Conservation (phyloP, 495 filamentous ascomycete genomes). For the Clavariopsis aquatica region DNA sequence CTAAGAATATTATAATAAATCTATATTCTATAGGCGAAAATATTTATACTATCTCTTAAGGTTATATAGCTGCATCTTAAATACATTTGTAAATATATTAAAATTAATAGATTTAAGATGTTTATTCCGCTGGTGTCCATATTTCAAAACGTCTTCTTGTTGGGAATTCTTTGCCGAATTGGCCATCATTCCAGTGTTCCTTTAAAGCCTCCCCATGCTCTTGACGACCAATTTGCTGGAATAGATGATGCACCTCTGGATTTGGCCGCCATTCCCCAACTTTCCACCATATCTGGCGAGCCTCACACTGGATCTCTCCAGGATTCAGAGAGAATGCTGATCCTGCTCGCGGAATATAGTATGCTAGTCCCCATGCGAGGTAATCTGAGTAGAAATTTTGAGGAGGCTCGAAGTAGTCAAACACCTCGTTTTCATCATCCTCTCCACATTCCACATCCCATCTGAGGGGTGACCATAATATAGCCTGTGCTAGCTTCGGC, state of each 20-base stretch:
- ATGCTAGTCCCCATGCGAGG: slow-evolving; percentile 4
- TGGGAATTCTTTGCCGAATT: not conserved
- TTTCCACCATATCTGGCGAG: slow-evolving; percentile 13
- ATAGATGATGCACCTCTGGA: not conserved
- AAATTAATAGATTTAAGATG: not conserved
- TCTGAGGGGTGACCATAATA: slow-evolving; percentile 6
- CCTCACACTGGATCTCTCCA: not conserved
- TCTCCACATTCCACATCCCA: not conserved
- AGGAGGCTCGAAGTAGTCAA: slow-evolving; percentile 8
- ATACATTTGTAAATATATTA: no score
- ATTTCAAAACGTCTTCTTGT: not conserved
- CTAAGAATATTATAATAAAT: no score
- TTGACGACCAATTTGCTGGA: slow-evolving; percentile 2
- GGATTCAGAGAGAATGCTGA: not conserved
- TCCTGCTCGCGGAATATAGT: not conserved
- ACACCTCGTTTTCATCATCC: not conserved
- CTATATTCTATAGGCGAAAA: no score
- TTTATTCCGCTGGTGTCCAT: not conserved
- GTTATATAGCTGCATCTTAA: no score
- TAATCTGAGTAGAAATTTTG: not conserved
- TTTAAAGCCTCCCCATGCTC: slow-evolving; percentile 7
- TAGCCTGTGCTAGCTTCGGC: not conserved
- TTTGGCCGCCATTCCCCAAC: slow-evolving; percentile 11
- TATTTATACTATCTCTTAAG: no score
- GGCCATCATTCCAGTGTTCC: not conserved